Evolutionary conservation across 1,284 basidiomycete genomes (phyloP).

Genomic region (Porodaedalea pini): DNA sequence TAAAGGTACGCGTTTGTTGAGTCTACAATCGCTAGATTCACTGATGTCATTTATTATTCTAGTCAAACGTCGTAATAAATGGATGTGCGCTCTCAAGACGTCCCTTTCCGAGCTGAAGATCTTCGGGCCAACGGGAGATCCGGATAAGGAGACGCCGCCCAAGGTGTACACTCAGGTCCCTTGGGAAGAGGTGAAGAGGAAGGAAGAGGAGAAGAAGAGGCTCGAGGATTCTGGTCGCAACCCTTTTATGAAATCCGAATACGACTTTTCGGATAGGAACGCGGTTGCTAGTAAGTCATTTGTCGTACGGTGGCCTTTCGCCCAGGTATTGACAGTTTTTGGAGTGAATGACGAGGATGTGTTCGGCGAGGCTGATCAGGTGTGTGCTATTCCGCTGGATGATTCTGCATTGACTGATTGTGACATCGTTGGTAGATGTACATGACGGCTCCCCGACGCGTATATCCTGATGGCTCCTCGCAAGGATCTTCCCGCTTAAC

Average conservation of each 20-base stretch:
- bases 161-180: slow-evolving; percentile 68
- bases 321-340: not conserved
- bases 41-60: slow-evolving; percentile 11
- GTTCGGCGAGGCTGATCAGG: slow-evolving; percentile 14
- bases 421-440: slow-evolving; percentile 4
- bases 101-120: slow-evolving; percentile 69
- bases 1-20: slow-evolving; percentile 45
- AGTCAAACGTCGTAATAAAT: slow-evolving; percentile 84
- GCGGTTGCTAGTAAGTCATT: slow-evolving; percentile 13
- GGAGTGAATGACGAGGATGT: slow-evolving; percentile 11
- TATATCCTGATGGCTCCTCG: not conserved
- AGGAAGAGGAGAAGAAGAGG: slow-evolving; percentile 39
- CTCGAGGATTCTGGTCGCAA: slow-evolving; percentile 18
- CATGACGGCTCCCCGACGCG: not conserved
- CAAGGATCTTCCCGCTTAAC: not conserved
- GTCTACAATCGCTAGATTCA: slow-evolving; percentile 3
- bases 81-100: slow-evolving; percentile 84
- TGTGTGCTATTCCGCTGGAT: not conserved
- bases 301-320: not conserved
- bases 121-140: slow-evolving; percentile 72
- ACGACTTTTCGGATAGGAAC: slow-evolving; percentile 17
- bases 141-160: slow-evolving; percentile 49
- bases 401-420: not conserved
- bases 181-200: slow-evolving; percentile 50
- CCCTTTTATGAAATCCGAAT: slow-evolving; percentile 21